Evolutionary conservation across 371 early-diverging fungal species (phyloP).

Genomic region (Mucor piriformis): DNA sequence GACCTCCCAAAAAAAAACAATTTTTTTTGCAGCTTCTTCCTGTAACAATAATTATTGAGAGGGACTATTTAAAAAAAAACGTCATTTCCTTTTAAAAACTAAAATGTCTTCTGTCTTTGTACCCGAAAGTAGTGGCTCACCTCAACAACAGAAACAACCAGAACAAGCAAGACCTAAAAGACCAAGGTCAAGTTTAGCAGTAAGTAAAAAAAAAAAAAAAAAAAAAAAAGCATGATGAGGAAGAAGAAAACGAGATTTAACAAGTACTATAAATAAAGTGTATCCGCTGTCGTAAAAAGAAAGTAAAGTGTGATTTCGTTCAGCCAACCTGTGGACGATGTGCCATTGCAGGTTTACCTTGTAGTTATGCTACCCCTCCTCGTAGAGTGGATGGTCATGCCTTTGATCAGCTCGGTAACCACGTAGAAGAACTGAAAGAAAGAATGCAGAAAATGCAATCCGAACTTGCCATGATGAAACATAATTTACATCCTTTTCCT

Average conservation of each 20-base stretch:
- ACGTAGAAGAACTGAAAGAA: constrained; percentile 53
- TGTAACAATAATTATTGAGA: neutral
- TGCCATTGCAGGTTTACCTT: constrained; percentile 51
- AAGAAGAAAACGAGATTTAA: too few species aligned
- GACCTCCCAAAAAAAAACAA: neutral
- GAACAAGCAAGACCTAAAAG: constrained; percentile 50
- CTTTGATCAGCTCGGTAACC: constrained; percentile 55
- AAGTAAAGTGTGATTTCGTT: constrained; percentile 68
- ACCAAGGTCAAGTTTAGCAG: constrained; percentile 51
- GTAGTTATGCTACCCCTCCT: constrained; percentile 56
- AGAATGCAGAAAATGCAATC: constrained; percentile 54
- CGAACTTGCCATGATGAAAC: constrained; percentile 56
- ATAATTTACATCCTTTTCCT: constrained; percentile 21
- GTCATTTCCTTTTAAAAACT: too few species aligned
- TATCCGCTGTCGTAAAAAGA: constrained; percentile 65
- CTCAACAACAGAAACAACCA: constrained; percentile 40
- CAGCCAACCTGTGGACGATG: constrained; percentile 68
- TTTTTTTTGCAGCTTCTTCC: neutral
- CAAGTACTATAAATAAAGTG: too few species aligned
- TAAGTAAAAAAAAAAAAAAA: constrained; percentile 60
- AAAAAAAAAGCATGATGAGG: neutral
- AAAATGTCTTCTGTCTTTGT: constrained; percentile 51
- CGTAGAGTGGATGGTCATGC: constrained; percentile 62
- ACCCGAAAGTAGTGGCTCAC: constrained; percentile 30
- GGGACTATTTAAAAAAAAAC: neutral